phyloP scores from a whole-genome alignment of 192 early-diverging fungal species.

The Podila epigama region DNA sequence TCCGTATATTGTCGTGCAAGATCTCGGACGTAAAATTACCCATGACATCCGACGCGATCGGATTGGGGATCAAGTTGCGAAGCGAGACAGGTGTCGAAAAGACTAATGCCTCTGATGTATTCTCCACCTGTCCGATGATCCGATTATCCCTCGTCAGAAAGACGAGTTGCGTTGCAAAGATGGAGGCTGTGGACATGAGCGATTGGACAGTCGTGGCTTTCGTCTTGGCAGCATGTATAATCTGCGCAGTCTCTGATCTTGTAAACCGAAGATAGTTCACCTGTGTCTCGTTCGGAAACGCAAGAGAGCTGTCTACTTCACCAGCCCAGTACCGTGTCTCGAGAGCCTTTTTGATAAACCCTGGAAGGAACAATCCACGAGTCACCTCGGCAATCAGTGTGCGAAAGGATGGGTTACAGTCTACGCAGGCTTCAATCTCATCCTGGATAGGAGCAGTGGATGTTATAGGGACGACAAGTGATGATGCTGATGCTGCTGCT shows the following conservation, averaged over 20 bases:
- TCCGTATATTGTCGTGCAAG: constrained; percentile 12
- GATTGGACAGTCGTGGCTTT: constrained; percentile 31
- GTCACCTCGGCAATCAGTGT: constrained; percentile 17
- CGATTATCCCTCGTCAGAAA: background rate
- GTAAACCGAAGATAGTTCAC: constrained; percentile 5
- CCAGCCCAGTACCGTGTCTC: constrained; percentile 45
- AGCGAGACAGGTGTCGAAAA: constrained; percentile 43
- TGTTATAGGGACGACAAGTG: background rate
- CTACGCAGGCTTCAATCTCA: constrained; percentile 23
- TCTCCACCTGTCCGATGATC: background rate
- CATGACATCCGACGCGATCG: constrained; percentile 12
- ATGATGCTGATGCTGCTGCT: background rate
- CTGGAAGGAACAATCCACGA: constrained; percentile 18
- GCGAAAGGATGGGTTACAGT: constrained; percentile 34
- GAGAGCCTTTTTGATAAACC: constrained; percentile 17
- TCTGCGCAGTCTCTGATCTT: background rate
- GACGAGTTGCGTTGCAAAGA: constrained; percentile 20
- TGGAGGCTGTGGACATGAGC: constrained; percentile 11
- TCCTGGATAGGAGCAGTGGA: constrained; percentile 10
- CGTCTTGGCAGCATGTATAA: constrained; percentile 4
- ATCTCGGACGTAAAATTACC: constrained; percentile 43
- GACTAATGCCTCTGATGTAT: constrained; percentile 9
- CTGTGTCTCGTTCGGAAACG: constrained; percentile 24
- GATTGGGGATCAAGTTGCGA: constrained; percentile 8
- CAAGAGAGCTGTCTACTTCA: constrained; percentile 32